Evolutionary conservation across 208 protist genomes (phyloP).

Genomic region (Crithidia bombi): DNA sequence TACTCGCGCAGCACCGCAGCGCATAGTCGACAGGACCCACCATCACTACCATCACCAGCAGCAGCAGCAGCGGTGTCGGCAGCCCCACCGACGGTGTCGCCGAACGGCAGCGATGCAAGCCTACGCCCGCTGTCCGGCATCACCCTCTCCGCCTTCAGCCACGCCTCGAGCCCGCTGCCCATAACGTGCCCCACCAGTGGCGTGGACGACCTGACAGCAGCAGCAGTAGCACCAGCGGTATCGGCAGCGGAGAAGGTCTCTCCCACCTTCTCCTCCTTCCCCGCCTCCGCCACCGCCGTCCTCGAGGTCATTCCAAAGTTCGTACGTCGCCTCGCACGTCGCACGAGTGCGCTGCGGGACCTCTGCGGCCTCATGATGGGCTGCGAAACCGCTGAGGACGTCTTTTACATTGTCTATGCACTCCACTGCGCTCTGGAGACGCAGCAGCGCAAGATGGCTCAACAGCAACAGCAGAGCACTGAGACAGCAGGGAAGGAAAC

Average conservation of each 20-base stretch:
- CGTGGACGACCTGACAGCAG: background rate
- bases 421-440: constrained; percentile 36
- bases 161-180: constrained; percentile 2
- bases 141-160: constrained; percentile 13
- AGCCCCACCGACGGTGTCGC: too few species aligned
- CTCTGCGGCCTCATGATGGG: constrained; percentile 51
- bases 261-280: background rate
- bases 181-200: constrained; percentile 1
- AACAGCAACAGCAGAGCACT: constrained; percentile 9
- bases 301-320: constrained; percentile 4
- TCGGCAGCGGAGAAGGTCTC: background rate
- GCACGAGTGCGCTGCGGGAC: constrained; percentile 55
- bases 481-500: background rate
- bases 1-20: background rate
- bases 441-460: constrained; percentile 21
- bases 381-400: constrained; percentile 52
- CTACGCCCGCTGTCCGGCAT: constrained; percentile 14
- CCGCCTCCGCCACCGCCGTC: background rate
- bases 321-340: constrained; percentile 29
- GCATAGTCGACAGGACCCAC: background rate
- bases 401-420: constrained; percentile 50
- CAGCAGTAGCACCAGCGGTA: background rate
- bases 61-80: background rate
- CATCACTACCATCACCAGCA: background rate
- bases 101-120: too few species aligned